Percentiles rank a stretch among this genome's conserved stretches.
phyloP scores from a whole-genome alignment of 495 filamentous ascomycete species.

The Beverwykella pulmonaria region DNA sequence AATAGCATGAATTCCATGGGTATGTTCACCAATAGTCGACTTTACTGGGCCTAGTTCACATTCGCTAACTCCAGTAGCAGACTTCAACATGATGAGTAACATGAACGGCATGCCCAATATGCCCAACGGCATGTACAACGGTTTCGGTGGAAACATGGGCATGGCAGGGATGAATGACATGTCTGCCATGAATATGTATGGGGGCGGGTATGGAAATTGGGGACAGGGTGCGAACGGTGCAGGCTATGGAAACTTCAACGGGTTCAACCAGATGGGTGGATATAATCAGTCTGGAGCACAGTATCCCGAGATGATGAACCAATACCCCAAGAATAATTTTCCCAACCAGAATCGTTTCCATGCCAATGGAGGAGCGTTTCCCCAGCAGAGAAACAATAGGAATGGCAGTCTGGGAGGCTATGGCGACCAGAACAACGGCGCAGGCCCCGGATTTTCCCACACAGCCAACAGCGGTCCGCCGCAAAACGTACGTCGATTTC shows the following conservation, averaged over 20 bases:
- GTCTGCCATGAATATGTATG: constrained; percentile 75
- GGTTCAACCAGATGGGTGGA: constrained; percentile 62
- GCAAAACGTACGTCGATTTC: constrained; percentile 30
- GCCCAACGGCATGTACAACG: constrained; percentile 70
- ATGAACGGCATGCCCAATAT: constrained; percentile 55
- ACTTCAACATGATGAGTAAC: constrained; percentile 16
- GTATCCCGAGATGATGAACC: constrained; percentile 57
- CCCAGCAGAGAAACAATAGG: constrained; percentile 25
- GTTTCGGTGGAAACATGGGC: constrained; percentile 61
- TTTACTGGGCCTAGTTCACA: background rate
- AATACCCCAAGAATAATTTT: constrained; percentile 59
- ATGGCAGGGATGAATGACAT: constrained; percentile 60
- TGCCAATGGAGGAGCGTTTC: constrained; percentile 46
- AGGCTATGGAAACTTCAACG: constrained; percentile 81
- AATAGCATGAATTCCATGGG: constrained; percentile 76
- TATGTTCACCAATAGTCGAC: constrained; percentile 54
- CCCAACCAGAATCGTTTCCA: constrained; percentile 49
- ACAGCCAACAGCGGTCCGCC: constrained; percentile 8
- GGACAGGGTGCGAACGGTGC: constrained; percentile 74
- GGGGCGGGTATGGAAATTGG: constrained; percentile 46
- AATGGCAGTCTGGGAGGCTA: constrained; percentile 60
- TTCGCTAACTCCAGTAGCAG: background rate
- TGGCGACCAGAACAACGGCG: constrained; percentile 28
- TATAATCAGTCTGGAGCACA: constrained; percentile 65
- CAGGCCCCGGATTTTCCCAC: constrained; percentile 8